phyloP scores from a whole-genome alignment of 176 grass and related monocot genomes.

The Aegilops longissima region DNA sequence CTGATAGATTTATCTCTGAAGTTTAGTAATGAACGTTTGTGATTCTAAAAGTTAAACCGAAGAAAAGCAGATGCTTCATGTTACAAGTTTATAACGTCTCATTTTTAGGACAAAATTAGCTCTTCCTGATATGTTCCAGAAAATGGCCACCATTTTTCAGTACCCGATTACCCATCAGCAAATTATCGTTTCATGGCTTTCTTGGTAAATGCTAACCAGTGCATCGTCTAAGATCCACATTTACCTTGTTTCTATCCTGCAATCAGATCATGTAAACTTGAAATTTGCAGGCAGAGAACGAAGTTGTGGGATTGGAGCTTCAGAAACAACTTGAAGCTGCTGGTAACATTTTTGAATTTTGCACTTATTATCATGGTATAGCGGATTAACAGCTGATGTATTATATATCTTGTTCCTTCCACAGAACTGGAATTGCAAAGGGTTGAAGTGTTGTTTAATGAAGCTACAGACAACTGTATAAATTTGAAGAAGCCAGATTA shows the following conservation, averaged over 20 bases:
- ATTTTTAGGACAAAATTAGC: background rate
- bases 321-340: slow-evolving; percentile 87
- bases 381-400: background rate
- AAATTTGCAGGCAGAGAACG: slow-evolving; percentile 79
- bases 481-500: slow-evolving; percentile 86
- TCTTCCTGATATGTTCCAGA: background rate
- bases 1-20: background rate
- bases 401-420: slow-evolving; percentile 11
- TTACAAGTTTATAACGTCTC: background rate
- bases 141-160: background rate
- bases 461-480: slow-evolving; percentile 89
- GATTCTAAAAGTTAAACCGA: background rate
- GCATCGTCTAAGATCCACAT: background rate
- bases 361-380: background rate
- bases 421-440: slow-evolving; percentile 73
- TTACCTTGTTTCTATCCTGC: background rate
- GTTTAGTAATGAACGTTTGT: background rate
- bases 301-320: slow-evolving; percentile 69
- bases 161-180: background rate
- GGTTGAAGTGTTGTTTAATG: slow-evolving; percentile 76
- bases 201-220: background rate
- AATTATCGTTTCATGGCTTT: no score
- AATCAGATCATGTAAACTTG: background rate
- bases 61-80: background rate
- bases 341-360: slow-evolving; percentile 35